Evolutionary conservation across 768 basidiomycete genomes (phyloP).

Genomic region (Tephrocybe sp.): DNA sequence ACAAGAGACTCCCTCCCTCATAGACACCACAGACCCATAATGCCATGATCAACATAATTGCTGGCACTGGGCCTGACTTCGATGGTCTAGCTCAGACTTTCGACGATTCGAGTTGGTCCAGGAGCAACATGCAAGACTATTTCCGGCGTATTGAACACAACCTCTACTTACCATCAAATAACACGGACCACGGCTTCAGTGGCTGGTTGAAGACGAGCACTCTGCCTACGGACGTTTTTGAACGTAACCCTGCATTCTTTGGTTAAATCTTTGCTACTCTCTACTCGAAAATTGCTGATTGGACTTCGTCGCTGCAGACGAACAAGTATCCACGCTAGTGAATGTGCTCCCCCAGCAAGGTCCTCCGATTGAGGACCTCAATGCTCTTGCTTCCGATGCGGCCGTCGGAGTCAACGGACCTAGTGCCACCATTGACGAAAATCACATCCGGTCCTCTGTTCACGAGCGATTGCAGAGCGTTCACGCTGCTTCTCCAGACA

Average conservation of each 20-base stretch:
- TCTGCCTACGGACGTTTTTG: conserved; percentile 19
- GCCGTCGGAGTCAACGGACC: conserved; percentile 19
- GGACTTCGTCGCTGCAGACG: conserved; percentile 14
- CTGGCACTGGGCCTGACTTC: conserved; percentile 22
- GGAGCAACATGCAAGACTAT: conserved; percentile 29
- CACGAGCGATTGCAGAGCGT: conserved; percentile 21
- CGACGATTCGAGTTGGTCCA: conserved; percentile 25
- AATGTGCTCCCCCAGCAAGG: conserved; percentile 15
- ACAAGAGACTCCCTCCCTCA: background rate
- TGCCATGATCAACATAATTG: conserved; percentile 27
- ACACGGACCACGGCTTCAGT: conserved; percentile 25
- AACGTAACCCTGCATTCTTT: conserved; percentile 20
- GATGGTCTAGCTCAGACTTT: conserved; percentile 23
- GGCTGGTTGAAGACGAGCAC: conserved; percentile 28
- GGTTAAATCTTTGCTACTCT: conserved; percentile 12
- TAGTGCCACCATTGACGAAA: conserved; percentile 23
- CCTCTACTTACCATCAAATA: conserved; percentile 14
- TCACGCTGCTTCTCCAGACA: conserved; percentile 8
- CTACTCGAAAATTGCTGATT: background rate
- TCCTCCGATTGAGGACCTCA: conserved; percentile 21
- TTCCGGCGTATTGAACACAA: conserved; percentile 27
- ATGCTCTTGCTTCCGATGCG: conserved; percentile 18
- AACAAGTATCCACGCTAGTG: conserved; percentile 21
- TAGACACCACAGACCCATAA: conserved; percentile 21
- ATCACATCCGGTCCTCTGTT: conserved; percentile 24